phyloP scores from a whole-genome alignment of 2,329 filamentous ascomycete genomes.

The Fusarium phyllophilum region DNA sequence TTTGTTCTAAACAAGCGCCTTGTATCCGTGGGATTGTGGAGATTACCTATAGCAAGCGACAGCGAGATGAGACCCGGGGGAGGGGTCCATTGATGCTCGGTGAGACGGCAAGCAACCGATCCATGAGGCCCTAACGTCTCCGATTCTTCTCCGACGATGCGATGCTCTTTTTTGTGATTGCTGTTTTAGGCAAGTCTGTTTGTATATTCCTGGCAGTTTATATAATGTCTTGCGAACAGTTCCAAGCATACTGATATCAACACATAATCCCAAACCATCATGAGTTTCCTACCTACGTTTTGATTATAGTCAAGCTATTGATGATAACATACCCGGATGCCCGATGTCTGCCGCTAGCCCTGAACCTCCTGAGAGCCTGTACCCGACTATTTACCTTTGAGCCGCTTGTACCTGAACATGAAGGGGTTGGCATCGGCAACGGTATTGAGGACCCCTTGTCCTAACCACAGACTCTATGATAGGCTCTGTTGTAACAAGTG shows the following conservation, averaged over 20 bases:
- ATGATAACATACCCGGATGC: not conserved
- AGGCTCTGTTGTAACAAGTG: constrained; percentile 37
- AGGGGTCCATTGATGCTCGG: constrained; percentile 22
- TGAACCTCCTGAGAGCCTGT: not conserved
- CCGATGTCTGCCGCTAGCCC: constrained; percentile 6
- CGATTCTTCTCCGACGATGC: constrained; percentile 29
- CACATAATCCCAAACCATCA: not conserved
- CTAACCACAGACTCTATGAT: constrained; percentile 19
- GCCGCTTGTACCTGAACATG: constrained; percentile 22
- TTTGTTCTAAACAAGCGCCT: constrained; percentile 3
- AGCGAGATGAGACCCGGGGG: constrained; percentile 26
- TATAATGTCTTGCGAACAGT: not conserved
- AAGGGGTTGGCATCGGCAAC: constrained; percentile 29
- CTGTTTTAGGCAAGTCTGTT: constrained; percentile 28
- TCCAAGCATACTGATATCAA: not conserved
- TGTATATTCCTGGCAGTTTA: not conserved
- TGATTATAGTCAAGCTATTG: not conserved
- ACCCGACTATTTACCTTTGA: constrained; percentile 4
- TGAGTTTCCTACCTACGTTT: not conserved
- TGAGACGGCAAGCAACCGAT: constrained; percentile 28
- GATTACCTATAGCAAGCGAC: constrained; percentile 4
- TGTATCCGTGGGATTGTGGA: constrained; percentile 21
- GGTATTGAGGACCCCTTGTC: constrained; percentile 24
- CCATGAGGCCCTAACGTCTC: constrained; percentile 9
- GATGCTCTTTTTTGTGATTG: not conserved